phyloP scores from a whole-genome alignment of 768 basidiomycete species.

The Phanerochaete sordida region DNA sequence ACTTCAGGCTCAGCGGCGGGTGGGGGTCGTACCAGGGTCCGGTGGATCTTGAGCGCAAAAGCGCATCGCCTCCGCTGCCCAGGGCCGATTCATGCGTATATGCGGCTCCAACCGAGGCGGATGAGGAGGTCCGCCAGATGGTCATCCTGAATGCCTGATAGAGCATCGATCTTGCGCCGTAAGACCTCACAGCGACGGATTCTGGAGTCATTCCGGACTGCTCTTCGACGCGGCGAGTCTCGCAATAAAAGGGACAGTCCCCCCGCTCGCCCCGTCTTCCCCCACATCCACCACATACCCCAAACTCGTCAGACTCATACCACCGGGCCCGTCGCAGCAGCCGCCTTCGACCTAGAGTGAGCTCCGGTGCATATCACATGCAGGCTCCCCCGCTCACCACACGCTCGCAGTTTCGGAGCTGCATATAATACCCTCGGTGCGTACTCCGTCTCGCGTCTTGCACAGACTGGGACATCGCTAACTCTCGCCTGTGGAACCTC shows the following conservation, averaged over 20 bases:
- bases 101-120: not conserved
- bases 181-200: not conserved
- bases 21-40: not conserved
- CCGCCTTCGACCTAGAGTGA: not conserved
- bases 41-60: constrained; percentile 2
- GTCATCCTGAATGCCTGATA: not conserved
- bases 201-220: constrained; percentile 6
- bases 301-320: not conserved
- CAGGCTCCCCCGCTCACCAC: not conserved
- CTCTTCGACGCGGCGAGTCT: not conserved
- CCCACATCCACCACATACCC: constrained; percentile 5
- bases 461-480: not conserved
- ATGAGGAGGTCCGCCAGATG: not conserved
- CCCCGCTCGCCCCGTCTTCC: not conserved
- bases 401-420: not conserved
- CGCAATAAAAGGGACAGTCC: constrained; percentile 3
- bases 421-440: constrained; percentile 7
- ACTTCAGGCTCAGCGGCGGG: not conserved
- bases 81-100: not conserved
- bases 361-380: constrained; percentile 5
- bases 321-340: not conserved
- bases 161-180: constrained; percentile 10
- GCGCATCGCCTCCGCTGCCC: constrained; percentile 5
- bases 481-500: not conserved
- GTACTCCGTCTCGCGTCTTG: not conserved